Base-by-base conservation (phyloP, 1,139 yeast genomes). In the Hansenula sp. region DNA sequence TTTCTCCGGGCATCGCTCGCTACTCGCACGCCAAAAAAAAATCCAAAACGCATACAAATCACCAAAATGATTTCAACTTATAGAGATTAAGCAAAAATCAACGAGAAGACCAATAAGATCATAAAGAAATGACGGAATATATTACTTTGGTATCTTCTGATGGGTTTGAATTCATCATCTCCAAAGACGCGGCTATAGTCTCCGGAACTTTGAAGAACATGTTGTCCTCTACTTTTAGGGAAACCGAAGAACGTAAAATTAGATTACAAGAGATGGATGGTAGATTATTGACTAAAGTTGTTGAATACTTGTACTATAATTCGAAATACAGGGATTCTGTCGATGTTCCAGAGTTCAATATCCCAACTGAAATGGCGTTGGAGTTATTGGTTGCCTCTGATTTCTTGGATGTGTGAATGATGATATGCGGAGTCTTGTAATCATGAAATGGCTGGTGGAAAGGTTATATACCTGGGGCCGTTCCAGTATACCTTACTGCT, bases 341-440 rank as follows among this genome's bases (percentile, higher is more conserved):
- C 2, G 79, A 76, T 41, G 79, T 87, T 11, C 96, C 96, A 0
- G 94, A 87, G 48, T 93, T 93, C 62, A 84, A 85, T 39, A 81
- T 93, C 1, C 97, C 98, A 0, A 93, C 98, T 0, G 97, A 89
- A 55, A 78, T 91, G 76, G 96, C 98, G 0, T 70, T 93, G 52
- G 98, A 93, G 59, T 68, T 93, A 53, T 67, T 93, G 40, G 94
- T 93, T 33, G 96, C 96, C 30, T 51, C 57, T 40, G 60, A 57
- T 38, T 57, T 48, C 43, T 40, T 55, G 28, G 59, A 53, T 30
- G 54, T 55, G 9, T 56, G 40, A 46, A 33, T 12, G n/a, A 25
- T n/a, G 31, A n/a, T n/a, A n/a, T n/a, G n/a, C n/a, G 15, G 15
- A 28, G 25, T 21, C 9, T 21, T 5, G 8, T 21, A 7, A 11